A percentile compares a stretch with the other conserved stretches of the same genome.
Conservation (phyloP, 192 early-diverging fungal species). For the Coemansia pectinata region DNA sequence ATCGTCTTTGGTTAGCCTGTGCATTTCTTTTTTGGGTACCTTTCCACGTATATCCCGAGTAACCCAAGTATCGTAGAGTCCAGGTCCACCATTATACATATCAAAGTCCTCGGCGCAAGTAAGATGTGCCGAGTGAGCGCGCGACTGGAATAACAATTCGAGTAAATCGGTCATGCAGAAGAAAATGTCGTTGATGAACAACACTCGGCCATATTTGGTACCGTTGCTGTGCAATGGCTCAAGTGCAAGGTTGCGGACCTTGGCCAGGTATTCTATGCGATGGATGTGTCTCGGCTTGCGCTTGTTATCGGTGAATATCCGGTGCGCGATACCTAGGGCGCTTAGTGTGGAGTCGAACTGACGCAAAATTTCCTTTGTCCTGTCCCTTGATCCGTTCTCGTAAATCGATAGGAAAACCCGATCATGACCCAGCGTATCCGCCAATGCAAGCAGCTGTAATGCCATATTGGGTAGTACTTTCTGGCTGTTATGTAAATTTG, state of each 20-base stretch:
- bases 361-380: constrained; percentile 40
- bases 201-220: constrained; percentile 23
- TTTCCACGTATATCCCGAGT: constrained; percentile 46
- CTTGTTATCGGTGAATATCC: constrained; percentile 11
- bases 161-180: constrained; percentile 53
- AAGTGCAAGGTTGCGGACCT: constrained; percentile 50
- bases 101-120: constrained; percentile 56
- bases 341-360: constrained; percentile 11
- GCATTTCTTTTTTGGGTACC: constrained; percentile 25
- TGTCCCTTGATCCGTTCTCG: constrained; percentile 52
- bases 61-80: constrained; percentile 56
- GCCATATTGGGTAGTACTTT: constrained; percentile 45
- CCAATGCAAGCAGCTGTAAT: constrained; percentile 28
- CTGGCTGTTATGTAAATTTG: constrained; percentile 48
- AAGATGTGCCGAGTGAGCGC: constrained; percentile 43
- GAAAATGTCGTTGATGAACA: constrained; percentile 55
- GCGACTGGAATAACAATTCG: constrained; percentile 51
- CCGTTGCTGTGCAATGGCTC: constrained; percentile 28
- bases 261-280: constrained; percentile 55
- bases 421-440: constrained; percentile 29
- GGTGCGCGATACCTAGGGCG: constrained; percentile 24
- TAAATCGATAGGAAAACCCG: constrained; percentile 51
- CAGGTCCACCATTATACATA: constrained; percentile 17
- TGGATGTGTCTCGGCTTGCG: constrained; percentile 12
- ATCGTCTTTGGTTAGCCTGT: constrained; percentile 36